phyloP scores from a whole-genome alignment of 495 filamentous ascomycete genomes.

The Aspergillus sclerotioniger region DNA sequence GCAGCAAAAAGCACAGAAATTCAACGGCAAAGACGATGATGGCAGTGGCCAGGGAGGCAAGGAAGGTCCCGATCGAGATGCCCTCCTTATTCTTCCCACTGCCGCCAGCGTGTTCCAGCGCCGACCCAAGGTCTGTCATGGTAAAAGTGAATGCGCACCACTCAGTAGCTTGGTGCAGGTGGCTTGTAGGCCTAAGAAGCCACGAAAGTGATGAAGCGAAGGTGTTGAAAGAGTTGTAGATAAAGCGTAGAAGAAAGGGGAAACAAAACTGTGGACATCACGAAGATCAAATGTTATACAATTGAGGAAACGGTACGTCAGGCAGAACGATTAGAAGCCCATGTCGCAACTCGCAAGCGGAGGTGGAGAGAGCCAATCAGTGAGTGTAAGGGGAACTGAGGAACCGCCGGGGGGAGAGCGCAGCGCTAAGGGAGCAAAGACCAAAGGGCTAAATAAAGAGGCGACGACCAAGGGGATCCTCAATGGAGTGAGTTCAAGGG shows the following conservation, averaged over 20 bases:
- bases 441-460: neutral
- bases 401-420: neutral
- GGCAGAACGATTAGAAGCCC: neutral
- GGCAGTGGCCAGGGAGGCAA: conserved; percentile 72
- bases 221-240: neutral
- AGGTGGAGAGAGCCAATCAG: neutral
- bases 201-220: neutral
- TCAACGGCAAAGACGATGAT: conserved; percentile 76
- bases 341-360: neutral
- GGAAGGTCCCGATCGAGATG: conserved; percentile 55
- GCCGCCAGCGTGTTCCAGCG: conserved; percentile 39
- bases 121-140: conserved; percentile 35
- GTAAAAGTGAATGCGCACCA: conserved; percentile 11
- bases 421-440: neutral
- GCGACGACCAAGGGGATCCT: neutral
- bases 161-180: neutral
- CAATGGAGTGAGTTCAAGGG: neutral
- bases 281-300: neutral
- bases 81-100: conserved; percentile 47
- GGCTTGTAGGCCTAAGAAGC: neutral
- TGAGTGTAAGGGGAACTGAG: neutral
- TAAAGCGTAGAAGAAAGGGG: neutral
- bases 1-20: conserved; percentile 69
- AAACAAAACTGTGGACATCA: neutral
- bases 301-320: neutral